Percentiles rank a stretch among this genome's conserved stretches.
Conservation (phyloP, 1,284 basidiomycete genomes). For the Ganoderma boninense region DNA sequence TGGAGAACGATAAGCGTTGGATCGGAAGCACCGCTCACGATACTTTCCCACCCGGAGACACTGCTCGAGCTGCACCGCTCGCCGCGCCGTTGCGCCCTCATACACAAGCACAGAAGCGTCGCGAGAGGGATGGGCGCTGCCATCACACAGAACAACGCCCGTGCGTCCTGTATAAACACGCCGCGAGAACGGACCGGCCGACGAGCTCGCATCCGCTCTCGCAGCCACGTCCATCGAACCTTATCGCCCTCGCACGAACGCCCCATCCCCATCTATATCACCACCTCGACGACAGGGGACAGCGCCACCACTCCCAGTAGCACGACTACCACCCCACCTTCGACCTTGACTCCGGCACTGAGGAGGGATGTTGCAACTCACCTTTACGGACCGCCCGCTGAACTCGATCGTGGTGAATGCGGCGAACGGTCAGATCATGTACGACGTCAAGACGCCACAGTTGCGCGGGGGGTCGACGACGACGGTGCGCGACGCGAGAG, state of each 20-base stretch:
- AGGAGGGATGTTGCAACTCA: constrained; percentile 2
- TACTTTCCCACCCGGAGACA: not conserved
- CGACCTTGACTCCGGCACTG: not conserved
- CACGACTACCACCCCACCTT: not conserved
- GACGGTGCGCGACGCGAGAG: constrained; percentile 12
- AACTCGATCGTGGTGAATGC: constrained; percentile 2
- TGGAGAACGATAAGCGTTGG: not conserved
- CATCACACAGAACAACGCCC: not conserved
- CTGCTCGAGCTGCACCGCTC: not conserved
- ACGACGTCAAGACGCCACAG: constrained; percentile 16
- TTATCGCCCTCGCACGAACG: not conserved
- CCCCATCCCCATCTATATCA: not conserved
- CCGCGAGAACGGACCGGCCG: not conserved
- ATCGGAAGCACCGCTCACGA: not conserved
- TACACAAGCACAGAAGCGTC: not conserved
- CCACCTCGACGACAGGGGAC: not conserved
- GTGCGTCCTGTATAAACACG: not conserved
- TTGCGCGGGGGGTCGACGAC: constrained; percentile 11
- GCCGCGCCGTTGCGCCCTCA: not conserved
- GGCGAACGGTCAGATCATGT: constrained; percentile 9
- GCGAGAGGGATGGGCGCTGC: not conserved
- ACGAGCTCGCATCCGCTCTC: not conserved
- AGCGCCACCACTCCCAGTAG: not conserved
- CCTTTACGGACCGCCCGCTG: constrained; percentile 6
- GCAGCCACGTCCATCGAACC: not conserved